A percentile compares a stretch with the other conserved stretches of the same genome.
Evolutionary conservation across 2,329 filamentous ascomycete species (phyloP).

Genomic region (Arthrobotrys iridis): DNA sequence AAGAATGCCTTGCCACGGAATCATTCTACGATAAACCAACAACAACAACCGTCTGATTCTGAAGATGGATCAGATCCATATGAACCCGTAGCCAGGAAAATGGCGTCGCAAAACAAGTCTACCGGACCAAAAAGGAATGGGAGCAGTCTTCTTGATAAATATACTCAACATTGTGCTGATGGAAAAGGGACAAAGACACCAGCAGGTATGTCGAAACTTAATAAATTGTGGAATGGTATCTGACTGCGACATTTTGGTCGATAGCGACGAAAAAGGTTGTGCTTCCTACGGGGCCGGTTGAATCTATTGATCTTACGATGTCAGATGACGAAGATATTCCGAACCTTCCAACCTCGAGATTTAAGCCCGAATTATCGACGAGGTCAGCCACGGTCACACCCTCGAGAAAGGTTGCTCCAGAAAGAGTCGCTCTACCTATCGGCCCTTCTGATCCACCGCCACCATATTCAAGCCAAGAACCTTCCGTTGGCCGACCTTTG

Average conservation of each 20-base stretch:
- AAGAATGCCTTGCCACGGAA: not conserved
- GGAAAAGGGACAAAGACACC: constrained; percentile 47
- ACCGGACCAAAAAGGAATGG: constrained; percentile 6
- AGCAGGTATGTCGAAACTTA: constrained; percentile 12
- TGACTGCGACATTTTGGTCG: not conserved
- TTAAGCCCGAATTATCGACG: constrained; percentile 4
- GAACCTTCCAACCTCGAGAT: constrained; percentile 19
- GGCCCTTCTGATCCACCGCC: constrained; percentile 40
- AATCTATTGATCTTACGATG: constrained; percentile 47
- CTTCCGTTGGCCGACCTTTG: not conserved
- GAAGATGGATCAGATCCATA: constrained; percentile 45
- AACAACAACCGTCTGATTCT: not conserved
- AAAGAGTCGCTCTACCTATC: constrained; percentile 30
- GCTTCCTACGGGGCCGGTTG: constrained; percentile 40
- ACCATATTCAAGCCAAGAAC: constrained; percentile 47
- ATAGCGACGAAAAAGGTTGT: constrained; percentile 43
- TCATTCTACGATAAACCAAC: not conserved
- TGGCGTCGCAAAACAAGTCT: not conserved
- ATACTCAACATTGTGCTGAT: constrained; percentile 49
- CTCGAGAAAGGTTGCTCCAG: constrained; percentile 1
- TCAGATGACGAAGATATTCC: constrained; percentile 42
- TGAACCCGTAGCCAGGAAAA: constrained; percentile 35
- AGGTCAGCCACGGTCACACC: constrained; percentile 30
- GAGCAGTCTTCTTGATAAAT: constrained; percentile 37
- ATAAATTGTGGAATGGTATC: not conserved